phyloP scores from a whole-genome alignment of 2,329 filamentous ascomycete genomes.

The Ophiostoma ips region DNA sequence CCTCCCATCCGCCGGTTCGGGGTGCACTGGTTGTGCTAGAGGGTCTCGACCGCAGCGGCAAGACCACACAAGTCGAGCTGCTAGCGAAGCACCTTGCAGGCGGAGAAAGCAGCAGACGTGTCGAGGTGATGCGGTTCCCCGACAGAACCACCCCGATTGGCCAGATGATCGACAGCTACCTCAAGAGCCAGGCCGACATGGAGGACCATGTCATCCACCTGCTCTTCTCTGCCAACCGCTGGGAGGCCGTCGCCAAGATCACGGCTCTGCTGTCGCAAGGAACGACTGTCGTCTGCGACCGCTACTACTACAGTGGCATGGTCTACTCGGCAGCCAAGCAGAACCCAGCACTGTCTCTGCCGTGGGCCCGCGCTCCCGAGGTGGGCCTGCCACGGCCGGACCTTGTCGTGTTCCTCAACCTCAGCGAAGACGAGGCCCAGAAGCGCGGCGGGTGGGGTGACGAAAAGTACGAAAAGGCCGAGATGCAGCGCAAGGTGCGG shows the following conservation, averaged over 20 bases:
- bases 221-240: conserved; percentile 80
- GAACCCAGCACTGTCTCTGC: conserved; percentile 52
- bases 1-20: conserved; percentile 23
- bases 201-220: conserved; percentile 86
- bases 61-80: conserved; percentile 74
- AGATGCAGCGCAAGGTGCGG: conserved; percentile 69
- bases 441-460: conserved; percentile 73
- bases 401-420: conserved; percentile 72
- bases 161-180: conserved; percentile 72
- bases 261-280: conserved; percentile 44
- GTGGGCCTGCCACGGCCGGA: conserved; percentile 79
- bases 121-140: conserved; percentile 47
- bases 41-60: conserved; percentile 79
- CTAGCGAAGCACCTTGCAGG: conserved; percentile 41
- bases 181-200: conserved; percentile 56
- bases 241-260: conserved; percentile 52
- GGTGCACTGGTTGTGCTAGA: conserved; percentile 76
- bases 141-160: conserved; percentile 77
- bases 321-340: conserved; percentile 86
- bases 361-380: conserved; percentile 77
- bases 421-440: conserved; percentile 58
- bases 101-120: conserved; percentile 17
- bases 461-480: conserved; percentile 76
- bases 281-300: conserved; percentile 69
- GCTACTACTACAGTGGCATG: conserved; percentile 89